Conservation (phyloP, 2,329 filamentous ascomycete species). For the Cephalotrichum gorgonifer region DNA sequence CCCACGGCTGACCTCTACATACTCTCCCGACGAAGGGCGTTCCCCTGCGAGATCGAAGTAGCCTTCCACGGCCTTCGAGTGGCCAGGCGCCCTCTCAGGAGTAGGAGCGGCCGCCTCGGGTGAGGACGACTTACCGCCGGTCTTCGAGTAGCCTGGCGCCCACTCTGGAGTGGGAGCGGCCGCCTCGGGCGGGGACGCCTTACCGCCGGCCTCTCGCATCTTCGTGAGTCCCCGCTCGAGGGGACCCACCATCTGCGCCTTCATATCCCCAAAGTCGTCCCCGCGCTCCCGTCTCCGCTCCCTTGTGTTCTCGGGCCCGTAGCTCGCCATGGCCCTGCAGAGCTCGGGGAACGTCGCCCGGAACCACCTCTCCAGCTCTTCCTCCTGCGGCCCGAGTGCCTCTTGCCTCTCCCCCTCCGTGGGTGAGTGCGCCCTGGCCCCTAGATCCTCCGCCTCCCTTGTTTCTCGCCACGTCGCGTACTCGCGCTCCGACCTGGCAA, state of each 20-base stretch:
- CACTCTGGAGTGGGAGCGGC: background rate
- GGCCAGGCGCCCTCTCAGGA: background rate
- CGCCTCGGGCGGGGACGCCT: background rate
- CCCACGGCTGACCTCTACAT: constrained; percentile 20
- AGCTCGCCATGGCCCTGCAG: too few species aligned
- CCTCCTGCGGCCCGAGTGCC: constrained; percentile 33
- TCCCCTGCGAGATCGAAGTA: background rate
- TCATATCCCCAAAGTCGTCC: constrained; percentile 26
- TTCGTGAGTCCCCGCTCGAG: constrained; percentile 35
- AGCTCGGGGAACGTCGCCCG: constrained; percentile 32
- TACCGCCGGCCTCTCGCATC: constrained; percentile 20
- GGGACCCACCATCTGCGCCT: constrained; percentile 36
- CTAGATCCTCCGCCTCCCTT: constrained; percentile 30
- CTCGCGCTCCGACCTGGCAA: constrained; percentile 20
- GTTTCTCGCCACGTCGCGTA: constrained; percentile 34
- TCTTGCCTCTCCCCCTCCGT: constrained; percentile 23
- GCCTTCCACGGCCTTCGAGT: background rate
- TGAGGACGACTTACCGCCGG: background rate
- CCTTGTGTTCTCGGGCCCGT: constrained; percentile 11
- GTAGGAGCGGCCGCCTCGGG: background rate
- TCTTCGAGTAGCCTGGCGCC: background rate
- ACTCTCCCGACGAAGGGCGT: constrained; percentile 16
- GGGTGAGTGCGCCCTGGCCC: background rate
- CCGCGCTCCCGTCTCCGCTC: constrained; percentile 8
- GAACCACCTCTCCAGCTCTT: constrained; percentile 38